Evolutionary conservation across 1,284 basidiomycete species (phyloP).

Genomic region (Ceratobasidium sp.): DNA sequence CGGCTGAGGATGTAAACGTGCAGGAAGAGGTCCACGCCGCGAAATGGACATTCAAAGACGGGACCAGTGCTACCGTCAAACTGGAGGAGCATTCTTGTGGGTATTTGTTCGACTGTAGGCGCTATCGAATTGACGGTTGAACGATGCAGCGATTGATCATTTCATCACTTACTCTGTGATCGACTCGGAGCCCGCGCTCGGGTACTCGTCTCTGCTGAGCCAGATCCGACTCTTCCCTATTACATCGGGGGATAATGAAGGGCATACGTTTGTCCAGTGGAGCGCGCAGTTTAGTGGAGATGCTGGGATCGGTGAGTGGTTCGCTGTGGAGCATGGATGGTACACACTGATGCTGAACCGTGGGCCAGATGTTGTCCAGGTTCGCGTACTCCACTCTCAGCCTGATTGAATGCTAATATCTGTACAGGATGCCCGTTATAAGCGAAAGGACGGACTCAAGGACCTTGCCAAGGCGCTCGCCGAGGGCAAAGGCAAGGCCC

Average conservation of each 20-base stretch:
- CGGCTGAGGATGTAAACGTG: slow-evolving; percentile 31
- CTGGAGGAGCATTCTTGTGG: slow-evolving; percentile 35
- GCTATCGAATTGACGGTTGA: neutral
- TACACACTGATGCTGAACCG: neutral
- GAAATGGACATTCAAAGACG: slow-evolving; percentile 31
- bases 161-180: slow-evolving; percentile 36
- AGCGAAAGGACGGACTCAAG: slow-evolving; percentile 23
- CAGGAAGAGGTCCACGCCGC: slow-evolving; percentile 26
- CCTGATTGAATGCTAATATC: neutral
- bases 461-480: slow-evolving; percentile 27
- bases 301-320: slow-evolving; percentile 25
- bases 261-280: slow-evolving; percentile 37
- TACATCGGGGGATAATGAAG: slow-evolving; percentile 13
- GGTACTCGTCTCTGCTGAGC: slow-evolving; percentile 32
- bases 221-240: slow-evolving; percentile 36
- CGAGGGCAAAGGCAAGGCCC: slow-evolving; percentile 29
- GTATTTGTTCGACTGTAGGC: neutral
- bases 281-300: slow-evolving; percentile 35
- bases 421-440: slow-evolving; percentile 29
- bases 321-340: neutral
- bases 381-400: neutral
- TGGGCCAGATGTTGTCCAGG: slow-evolving; percentile 25
- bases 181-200: slow-evolving; percentile 19
- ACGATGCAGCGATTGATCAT: slow-evolving; percentile 22
- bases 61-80: slow-evolving; percentile 13